Evolutionary conservation across 352 stramenopile species (phyloP).

Genomic region (Peronospora farinosa): DNA sequence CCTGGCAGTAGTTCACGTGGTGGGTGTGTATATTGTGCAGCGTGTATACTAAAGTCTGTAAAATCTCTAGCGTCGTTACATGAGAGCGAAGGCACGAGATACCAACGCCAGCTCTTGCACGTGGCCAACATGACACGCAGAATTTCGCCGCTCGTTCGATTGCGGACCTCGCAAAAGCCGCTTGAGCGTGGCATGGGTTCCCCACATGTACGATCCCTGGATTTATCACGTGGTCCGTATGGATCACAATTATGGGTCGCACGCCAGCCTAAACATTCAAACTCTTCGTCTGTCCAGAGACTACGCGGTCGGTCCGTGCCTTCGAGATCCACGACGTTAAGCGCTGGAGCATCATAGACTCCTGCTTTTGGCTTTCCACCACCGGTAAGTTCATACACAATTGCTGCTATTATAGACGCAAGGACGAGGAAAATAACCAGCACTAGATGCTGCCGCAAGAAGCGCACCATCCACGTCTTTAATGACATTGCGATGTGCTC

Average conservation of each 20-base stretch:
- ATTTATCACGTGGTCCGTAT: conserved; percentile 40
- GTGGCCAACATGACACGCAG: conserved; percentile 62
- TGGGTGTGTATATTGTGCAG: conserved; percentile 36
- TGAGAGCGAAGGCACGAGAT: conserved; percentile 43
- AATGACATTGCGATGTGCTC: conserved; percentile 16
- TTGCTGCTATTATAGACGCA: conserved; percentile 34
- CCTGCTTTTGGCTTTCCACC: conserved; percentile 40
- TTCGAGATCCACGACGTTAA: conserved; percentile 42
- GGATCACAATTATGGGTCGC: conserved; percentile 61
- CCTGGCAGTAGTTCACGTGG: conserved; percentile 17
- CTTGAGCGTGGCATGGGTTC: conserved; percentile 39
- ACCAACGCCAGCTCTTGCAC: conserved; percentile 66
- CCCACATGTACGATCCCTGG: conserved; percentile 39
- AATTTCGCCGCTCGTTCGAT: conserved; percentile 46
- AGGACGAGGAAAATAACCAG: conserved; percentile 35
- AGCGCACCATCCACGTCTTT: conserved; percentile 25
- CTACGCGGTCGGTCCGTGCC: conserved; percentile 22
- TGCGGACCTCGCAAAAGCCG: conserved; percentile 70
- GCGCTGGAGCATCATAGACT: conserved; percentile 30
- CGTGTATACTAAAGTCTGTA: conserved; percentile 62
- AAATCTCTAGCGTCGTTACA: conserved; percentile 57
- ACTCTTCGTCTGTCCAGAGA: conserved; percentile 52
- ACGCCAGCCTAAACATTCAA: conserved; percentile 70
- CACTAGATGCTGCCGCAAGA: conserved; percentile 38
- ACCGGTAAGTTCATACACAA: conserved; percentile 55